phyloP scores from a whole-genome alignment of 345 rosid species.

The Salix purpurea region DNA sequence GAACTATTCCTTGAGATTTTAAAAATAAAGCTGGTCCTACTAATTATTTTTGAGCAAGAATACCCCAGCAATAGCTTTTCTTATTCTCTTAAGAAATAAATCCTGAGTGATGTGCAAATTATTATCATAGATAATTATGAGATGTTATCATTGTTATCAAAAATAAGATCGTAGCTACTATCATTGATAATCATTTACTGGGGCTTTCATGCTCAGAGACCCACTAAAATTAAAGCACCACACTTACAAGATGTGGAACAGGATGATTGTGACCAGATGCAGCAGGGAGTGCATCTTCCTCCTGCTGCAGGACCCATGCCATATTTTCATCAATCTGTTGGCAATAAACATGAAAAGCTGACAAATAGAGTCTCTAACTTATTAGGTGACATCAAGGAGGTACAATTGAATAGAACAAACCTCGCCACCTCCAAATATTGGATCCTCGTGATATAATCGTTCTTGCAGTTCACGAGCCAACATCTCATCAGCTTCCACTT shows the following conservation, averaged over 20 bases:
- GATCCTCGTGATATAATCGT: constrained; percentile 62
- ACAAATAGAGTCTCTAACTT: background rate
- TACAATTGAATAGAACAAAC: constrained; percentile 28
- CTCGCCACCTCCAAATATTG: constrained; percentile 36
- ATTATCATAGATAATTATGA: background rate
- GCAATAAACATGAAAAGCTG: constrained; percentile 2
- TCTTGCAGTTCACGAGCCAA: constrained; percentile 91
- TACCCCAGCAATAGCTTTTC: background rate
- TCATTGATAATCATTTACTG: background rate
- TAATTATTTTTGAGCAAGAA: background rate
- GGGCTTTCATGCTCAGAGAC: background rate
- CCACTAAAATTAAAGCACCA: constrained; percentile 1
- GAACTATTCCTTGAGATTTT: background rate
- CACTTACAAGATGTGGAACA: constrained; percentile 39
- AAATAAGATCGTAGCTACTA: background rate
- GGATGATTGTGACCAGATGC: constrained; percentile 29
- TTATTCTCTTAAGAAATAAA: background rate
- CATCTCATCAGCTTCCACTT: constrained; percentile 84
- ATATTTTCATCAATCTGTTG: constrained; percentile 59
- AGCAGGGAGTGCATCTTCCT: constrained; percentile 40
- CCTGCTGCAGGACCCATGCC: constrained; percentile 60
- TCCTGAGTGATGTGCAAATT: background rate
- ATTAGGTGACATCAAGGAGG: background rate
- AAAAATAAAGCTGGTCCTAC: background rate
- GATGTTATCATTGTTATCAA: background rate